These are phyloP conservation scores for Sarocladium oryzae DNA, from an alignment of 2,329 filamentous ascomycete genomes.

Conservation along the genomic window DNA sequence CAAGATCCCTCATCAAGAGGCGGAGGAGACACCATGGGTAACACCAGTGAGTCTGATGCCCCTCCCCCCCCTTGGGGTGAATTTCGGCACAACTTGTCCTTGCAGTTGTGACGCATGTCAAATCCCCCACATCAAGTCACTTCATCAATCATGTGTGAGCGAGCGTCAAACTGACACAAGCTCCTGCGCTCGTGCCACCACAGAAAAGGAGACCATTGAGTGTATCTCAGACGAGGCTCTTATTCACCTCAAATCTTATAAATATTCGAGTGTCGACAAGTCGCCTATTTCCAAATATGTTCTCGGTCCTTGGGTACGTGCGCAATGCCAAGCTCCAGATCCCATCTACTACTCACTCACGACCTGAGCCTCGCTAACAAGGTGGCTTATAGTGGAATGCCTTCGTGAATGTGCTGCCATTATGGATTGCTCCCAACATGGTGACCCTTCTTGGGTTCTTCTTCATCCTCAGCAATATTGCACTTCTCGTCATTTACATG, in stretches of 20 bases:
- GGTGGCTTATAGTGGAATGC: slow-evolving; percentile 79
- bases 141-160: too few relatives aligned
- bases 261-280: slow-evolving; percentile 96
- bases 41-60: background rate
- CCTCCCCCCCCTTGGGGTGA: background rate
- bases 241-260: slow-evolving; percentile 87
- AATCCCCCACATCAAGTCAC: slow-evolving; percentile 1
- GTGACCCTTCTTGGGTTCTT: slow-evolving; percentile 92
- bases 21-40: slow-evolving; percentile 7
- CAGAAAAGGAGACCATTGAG: slow-evolving; percentile 52
- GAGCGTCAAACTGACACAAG: background rate
- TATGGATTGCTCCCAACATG: slow-evolving; percentile 98
- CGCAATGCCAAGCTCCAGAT: slow-evolving; percentile 25
- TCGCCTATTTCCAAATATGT: slow-evolving; percentile 91
- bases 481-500: slow-evolving; percentile 66
- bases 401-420: slow-evolving; percentile 80
- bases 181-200: background rate
- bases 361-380: slow-evolving; percentile 10
- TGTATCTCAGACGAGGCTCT: slow-evolving; percentile 87
- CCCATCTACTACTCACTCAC: background rate
- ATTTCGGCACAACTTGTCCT: background rate
- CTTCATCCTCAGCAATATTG: slow-evolving; percentile 85
- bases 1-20: background rate
- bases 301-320: slow-evolving; percentile 93
- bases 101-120: background rate